Conservation (phyloP, 2,329 filamentous ascomycete species). For the Scedosporium boydii region DNA sequence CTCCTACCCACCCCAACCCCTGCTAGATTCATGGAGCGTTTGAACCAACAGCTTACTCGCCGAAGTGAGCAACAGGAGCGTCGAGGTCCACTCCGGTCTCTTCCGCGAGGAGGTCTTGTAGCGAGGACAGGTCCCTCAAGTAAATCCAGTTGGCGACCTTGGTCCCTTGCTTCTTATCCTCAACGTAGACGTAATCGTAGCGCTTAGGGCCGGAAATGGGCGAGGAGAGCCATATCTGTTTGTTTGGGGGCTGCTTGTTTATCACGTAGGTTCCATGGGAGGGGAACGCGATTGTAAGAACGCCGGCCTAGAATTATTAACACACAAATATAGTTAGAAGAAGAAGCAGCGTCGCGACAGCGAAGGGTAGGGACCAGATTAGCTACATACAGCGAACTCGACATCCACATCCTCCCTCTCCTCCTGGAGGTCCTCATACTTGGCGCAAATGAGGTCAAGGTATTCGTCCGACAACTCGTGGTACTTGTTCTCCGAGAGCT, state of each 20-base stretch:
- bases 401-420: conserved; percentile 68
- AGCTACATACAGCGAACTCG: conserved; percentile 67
- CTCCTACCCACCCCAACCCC: not conserved
- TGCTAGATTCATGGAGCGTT: not conserved
- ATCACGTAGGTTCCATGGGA: conserved; percentile 76
- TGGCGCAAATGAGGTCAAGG: conserved; percentile 46
- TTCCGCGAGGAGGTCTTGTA: conserved; percentile 62
- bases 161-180: conserved; percentile 64
- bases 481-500: conserved; percentile 63
- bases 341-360: not conserved
- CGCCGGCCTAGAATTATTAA: conserved; percentile 55
- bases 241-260: conserved; percentile 98
- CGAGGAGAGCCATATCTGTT: conserved; percentile 93
- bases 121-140: conserved; percentile 66
- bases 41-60: conserved; percentile 14
- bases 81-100: conserved; percentile 63
- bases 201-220: conserved; percentile 87
- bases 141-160: conserved; percentile 77
- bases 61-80: conserved; percentile 13
- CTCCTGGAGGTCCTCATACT: conserved; percentile 69
- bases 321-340: conserved; percentile 10
- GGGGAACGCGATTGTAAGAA: conserved; percentile 66
- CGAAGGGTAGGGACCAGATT: not conserved
- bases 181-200: conserved; percentile 75
- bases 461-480: conserved; percentile 69